These are phyloP conservation scores for Ligustrum vulgare DNA, from an alignment of 257 asterid species.

Conservation along the genomic window DNA sequence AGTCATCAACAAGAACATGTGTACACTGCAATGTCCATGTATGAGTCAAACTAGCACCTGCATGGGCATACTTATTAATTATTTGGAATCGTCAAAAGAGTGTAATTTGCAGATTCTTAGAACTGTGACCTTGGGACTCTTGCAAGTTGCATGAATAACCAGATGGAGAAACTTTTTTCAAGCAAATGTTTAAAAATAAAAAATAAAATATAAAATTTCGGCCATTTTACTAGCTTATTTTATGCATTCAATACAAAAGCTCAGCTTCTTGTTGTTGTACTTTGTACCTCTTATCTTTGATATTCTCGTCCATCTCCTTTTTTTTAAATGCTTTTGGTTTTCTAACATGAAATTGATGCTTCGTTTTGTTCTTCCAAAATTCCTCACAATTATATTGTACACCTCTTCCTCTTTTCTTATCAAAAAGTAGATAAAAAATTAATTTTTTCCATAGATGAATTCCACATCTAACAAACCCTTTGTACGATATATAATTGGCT, in stretches of 20 bases:
- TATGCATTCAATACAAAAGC: not conserved
- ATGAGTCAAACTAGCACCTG: constrained; percentile 62
- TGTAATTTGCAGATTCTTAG: not conserved
- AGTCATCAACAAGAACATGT: constrained; percentile 74
- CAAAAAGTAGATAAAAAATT: not conserved
- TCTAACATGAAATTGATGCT: not conserved
- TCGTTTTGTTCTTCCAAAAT: not conserved
- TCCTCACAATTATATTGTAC: not conserved
- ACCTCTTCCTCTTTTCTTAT: not conserved
- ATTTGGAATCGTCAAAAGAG: constrained; percentile 18
- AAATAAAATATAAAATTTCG: not conserved
- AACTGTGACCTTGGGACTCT: not conserved
- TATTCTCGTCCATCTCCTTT: not conserved
- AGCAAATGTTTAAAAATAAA: not conserved
- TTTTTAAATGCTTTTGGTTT: not conserved
- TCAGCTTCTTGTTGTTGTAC: not conserved
- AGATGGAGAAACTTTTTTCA: not conserved
- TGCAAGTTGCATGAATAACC: not conserved
- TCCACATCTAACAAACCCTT: not conserved
- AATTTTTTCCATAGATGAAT: not conserved
- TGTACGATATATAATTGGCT: not conserved
- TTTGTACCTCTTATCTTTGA: not conserved
- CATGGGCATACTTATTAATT: constrained; percentile 28
- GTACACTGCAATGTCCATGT: constrained; percentile 73
- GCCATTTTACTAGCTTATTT: not conserved